A percentile compares a stretch with the other conserved stretches of the same genome.
Evolutionary conservation across 2,329 filamentous ascomycete species (phyloP).

Genomic region (Coniella lustricola): DNA sequence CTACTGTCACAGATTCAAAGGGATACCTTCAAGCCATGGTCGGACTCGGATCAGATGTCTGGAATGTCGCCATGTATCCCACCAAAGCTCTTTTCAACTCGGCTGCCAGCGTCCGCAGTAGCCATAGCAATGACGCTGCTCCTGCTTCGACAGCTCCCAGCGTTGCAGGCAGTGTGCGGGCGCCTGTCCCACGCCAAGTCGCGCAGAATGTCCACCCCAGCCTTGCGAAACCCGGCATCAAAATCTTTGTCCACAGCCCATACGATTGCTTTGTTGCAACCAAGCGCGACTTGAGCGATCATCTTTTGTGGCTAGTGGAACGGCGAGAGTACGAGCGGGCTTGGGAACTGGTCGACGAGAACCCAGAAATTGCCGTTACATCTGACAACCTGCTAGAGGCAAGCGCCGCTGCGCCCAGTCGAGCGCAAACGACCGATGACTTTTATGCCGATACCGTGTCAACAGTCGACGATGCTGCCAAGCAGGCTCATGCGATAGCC

Average conservation of each 20-base stretch:
- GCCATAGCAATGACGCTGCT: slow-evolving; percentile 51
- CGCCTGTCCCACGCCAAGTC: slow-evolving; percentile 18
- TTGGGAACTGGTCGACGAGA: slow-evolving; percentile 82
- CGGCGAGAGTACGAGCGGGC: slow-evolving; percentile 75
- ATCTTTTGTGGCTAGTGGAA: slow-evolving; percentile 77
- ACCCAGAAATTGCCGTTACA: slow-evolving; percentile 63
- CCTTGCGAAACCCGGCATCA: slow-evolving; percentile 46
- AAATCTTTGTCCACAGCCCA: slow-evolving; percentile 93
- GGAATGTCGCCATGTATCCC: slow-evolving; percentile 86
- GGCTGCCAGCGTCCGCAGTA: slow-evolving; percentile 65
- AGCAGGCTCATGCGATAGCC: slow-evolving; percentile 54
- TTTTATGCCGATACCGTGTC: slow-evolving; percentile 70
- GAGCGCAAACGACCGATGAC: slow-evolving; percentile 39
- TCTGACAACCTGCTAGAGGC: slow-evolving; percentile 34
- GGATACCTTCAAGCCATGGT: slow-evolving; percentile 73
- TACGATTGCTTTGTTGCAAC: slow-evolving; percentile 94
- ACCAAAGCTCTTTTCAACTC: slow-evolving; percentile 75
- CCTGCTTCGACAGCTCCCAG: slow-evolving; percentile 42
- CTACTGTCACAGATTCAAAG: slow-evolving; percentile 56
- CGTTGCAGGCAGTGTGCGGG: slow-evolving; percentile 27
- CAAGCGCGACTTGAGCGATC: slow-evolving; percentile 78
- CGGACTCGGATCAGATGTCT: slow-evolving; percentile 66
- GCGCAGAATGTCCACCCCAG: slow-evolving; percentile 42
- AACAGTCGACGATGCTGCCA: slow-evolving; percentile 53
- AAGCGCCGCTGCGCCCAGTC: slow-evolving; percentile 29